These are phyloP conservation scores for Nectriaceae sp. DNA, from an alignment of 2,329 filamentous ascomycete genomes.

Conservation along the genomic window DNA sequence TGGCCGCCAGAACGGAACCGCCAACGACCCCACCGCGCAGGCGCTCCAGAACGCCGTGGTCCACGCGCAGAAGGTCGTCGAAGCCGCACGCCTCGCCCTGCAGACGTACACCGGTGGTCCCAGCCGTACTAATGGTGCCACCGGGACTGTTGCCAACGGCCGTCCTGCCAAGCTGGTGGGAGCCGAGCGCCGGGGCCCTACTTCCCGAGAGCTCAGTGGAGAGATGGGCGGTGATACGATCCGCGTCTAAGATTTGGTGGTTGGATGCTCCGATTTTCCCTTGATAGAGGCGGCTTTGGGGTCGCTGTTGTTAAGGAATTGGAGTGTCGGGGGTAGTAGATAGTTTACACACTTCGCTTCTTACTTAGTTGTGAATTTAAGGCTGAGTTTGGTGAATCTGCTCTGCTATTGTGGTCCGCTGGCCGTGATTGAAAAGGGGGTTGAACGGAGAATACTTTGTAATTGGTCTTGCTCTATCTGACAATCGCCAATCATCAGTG, in stretches of 20 bases:
- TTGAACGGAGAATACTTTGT: too few relatives aligned
- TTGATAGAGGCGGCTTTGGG: slow-evolving; percentile 4
- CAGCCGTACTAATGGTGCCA: slow-evolving; percentile 15
- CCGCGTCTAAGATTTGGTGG: slow-evolving; percentile 20
- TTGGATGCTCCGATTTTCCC: background rate
- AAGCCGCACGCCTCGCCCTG: slow-evolving; percentile 47
- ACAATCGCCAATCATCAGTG: too few relatives aligned
- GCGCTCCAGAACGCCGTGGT: slow-evolving; percentile 45
- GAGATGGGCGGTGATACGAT: slow-evolving; percentile 65
- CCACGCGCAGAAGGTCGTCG: slow-evolving; percentile 50
- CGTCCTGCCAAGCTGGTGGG: slow-evolving; percentile 19
- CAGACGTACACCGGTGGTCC: slow-evolving; percentile 35
- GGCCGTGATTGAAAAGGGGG: too few relatives aligned
- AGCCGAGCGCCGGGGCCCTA: slow-evolving; percentile 45
- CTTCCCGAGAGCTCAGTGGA: slow-evolving; percentile 57
- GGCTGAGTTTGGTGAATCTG: slow-evolving; percentile 5
- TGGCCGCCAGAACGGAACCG: slow-evolving; percentile 3
- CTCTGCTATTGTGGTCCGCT: too few relatives aligned
- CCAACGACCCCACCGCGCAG: slow-evolving; percentile 41
- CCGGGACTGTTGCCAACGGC: slow-evolving; percentile 22
- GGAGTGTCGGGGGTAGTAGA: slow-evolving; percentile 9
- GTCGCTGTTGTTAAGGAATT: slow-evolving; percentile 12
- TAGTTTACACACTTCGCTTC: slow-evolving; percentile 10
- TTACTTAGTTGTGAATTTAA: background rate
- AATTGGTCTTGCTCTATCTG: too few relatives aligned